Evolutionary conservation across 2,329 filamentous ascomycete species (phyloP).

Genomic region (Talaromyces sp.): DNA sequence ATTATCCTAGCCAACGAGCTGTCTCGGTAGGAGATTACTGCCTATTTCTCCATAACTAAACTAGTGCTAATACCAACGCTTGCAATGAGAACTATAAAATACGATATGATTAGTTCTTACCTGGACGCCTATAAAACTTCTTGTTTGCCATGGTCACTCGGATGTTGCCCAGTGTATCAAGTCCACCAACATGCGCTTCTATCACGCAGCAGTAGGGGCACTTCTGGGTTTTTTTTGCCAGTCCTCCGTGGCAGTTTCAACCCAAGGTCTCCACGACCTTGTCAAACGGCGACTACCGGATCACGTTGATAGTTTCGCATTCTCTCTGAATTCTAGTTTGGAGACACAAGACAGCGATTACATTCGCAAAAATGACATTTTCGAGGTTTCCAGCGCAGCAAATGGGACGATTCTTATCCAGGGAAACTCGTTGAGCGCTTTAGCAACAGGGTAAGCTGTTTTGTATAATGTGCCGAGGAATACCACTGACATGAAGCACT

Average conservation of each 20-base stretch:
- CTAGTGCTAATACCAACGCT: not conserved
- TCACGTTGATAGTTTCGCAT: slow-evolving; percentile 18
- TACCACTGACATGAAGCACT: not conserved
- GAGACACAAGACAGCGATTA: not conserved
- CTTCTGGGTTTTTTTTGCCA: not conserved
- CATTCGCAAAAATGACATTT: slow-evolving; percentile 14
- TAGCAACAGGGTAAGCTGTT: slow-evolving; percentile 24
- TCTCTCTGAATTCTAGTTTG: slow-evolving; percentile 9
- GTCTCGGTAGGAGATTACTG: not conserved
- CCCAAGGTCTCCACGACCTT: slow-evolving; percentile 18
- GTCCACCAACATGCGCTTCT: not conserved
- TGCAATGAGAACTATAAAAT: not conserved
- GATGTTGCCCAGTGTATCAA: not conserved
- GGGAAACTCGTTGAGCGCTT: slow-evolving; percentile 27
- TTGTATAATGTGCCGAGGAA: not conserved
- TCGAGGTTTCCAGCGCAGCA: slow-evolving; percentile 13
- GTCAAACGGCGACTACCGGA: slow-evolving; percentile 19
- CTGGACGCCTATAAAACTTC: not conserved
- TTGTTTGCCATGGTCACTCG: not conserved
- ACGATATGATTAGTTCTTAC: too few species aligned
- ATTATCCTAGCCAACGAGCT: not conserved
- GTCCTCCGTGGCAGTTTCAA: slow-evolving; percentile 9
- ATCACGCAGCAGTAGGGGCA: not conserved
- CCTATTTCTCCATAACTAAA: not conserved
- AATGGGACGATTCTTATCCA: slow-evolving; percentile 27